Conservation (phyloP, 257 asterid species). For the Solanum clarkiae region DNA sequence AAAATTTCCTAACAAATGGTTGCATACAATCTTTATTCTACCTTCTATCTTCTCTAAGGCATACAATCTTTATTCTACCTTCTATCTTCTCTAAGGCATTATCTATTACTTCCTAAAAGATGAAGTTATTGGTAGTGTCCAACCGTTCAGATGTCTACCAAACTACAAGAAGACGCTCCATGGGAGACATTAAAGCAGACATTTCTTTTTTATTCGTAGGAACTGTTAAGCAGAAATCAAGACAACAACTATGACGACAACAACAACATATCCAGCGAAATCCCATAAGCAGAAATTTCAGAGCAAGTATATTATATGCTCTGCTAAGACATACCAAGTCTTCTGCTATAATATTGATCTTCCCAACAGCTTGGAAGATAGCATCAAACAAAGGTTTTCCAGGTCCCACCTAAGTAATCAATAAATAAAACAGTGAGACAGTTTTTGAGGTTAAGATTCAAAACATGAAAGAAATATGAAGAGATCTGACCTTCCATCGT, state of each 20-base stretch:
- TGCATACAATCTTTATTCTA: neutral
- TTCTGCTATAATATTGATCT: constrained; percentile 85
- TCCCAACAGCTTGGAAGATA: constrained; percentile 62
- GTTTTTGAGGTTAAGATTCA: constrained; percentile 2
- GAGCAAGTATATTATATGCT: neutral
- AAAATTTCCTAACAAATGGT: neutral
- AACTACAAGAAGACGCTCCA: neutral
- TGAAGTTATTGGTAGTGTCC: neutral
- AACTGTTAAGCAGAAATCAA: neutral
- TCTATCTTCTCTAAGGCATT: neutral
- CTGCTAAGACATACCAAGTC: constrained; percentile 61
- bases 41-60: neutral
- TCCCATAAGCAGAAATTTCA: neutral
- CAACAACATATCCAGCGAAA: too few species aligned
- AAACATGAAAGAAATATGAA: constrained; percentile 2
- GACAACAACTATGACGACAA: neutral
- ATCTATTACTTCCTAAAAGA: neutral
- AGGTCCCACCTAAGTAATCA: constrained; percentile 79
- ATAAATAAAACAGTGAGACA: constrained; percentile 19
- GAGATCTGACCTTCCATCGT: constrained; percentile 72
- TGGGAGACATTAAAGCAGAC: neutral
- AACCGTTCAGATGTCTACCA: neutral
- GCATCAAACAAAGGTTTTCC: constrained; percentile 80
- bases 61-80: neutral
- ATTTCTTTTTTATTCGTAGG: neutral